These are phyloP conservation scores for Amorphotheca resinae DNA, from an alignment of 495 filamentous ascomycete genomes.

Conservation along the genomic window DNA sequence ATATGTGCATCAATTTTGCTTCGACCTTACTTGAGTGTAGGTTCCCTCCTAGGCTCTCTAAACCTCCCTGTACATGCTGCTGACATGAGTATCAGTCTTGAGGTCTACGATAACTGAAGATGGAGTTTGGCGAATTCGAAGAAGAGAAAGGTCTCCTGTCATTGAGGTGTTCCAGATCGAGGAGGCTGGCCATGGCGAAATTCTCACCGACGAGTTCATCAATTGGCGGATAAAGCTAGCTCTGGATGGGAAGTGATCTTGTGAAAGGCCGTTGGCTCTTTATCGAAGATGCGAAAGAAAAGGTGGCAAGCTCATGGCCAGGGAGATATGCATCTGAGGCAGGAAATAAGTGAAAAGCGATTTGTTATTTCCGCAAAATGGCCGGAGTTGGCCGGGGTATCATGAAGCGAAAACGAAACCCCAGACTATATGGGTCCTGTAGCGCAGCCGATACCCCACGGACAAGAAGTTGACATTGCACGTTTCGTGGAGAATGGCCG, in stretches of 20 bases:
- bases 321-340: neutral
- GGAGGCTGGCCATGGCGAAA: conserved; percentile 59
- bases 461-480: too few relatives aligned
- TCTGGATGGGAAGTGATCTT: neutral
- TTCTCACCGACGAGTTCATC: conserved; percentile 65
- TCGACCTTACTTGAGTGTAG: conserved; percentile 54
- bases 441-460: too few relatives aligned
- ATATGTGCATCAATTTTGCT: conserved; percentile 83
- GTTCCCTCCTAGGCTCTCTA: neutral
- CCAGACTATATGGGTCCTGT: too few relatives aligned
- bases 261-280: neutral
- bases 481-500: neutral
- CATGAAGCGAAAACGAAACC: too few relatives aligned
- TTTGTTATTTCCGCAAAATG: too few relatives aligned
- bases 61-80: too few relatives aligned
- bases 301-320: neutral
- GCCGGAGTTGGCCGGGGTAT: too few relatives aligned
- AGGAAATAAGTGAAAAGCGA: neutral
- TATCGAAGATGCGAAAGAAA: neutral
- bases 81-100: conserved; percentile 27
- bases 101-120: conserved; percentile 52
- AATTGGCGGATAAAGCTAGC: conserved; percentile 52
- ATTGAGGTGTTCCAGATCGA: conserved; percentile 65
- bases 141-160: conserved; percentile 35
- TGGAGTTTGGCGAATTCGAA: conserved; percentile 74